Evolutionary conservation across 306 rosid genomes (phyloP).

Genomic region (Senna tora): DNA sequence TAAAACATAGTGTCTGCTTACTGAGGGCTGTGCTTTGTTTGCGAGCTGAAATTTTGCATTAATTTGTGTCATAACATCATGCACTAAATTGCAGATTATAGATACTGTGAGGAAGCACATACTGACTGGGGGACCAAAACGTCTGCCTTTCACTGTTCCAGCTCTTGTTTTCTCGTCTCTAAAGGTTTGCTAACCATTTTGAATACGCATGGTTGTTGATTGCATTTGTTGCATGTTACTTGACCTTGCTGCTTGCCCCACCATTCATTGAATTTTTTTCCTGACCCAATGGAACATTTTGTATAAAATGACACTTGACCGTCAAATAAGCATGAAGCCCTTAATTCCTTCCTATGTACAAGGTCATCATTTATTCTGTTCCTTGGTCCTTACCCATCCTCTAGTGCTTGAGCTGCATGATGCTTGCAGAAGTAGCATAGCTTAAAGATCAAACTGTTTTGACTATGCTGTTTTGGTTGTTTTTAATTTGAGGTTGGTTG

Average conservation of each 20-base stretch:
- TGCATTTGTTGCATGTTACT: conserved; percentile 27
- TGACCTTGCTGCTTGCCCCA: conserved; percentile 31
- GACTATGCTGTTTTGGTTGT: conserved; percentile 9
- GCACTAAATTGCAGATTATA: conserved; percentile 76
- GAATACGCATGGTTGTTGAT: not conserved
- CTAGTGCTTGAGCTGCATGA: not conserved
- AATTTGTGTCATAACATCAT: conserved; percentile 33
- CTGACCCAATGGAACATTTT: not conserved
- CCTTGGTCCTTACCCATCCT: not conserved
- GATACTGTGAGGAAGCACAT: conserved; percentile 83
- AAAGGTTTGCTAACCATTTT: conserved; percentile 64
- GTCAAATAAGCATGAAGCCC: not conserved
- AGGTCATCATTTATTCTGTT: not conserved
- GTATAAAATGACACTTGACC: not conserved
- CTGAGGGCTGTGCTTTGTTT: conserved; percentile 28
- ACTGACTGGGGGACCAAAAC: conserved; percentile 85
- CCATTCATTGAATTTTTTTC: conserved; percentile 7
- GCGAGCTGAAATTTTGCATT: conserved; percentile 26
- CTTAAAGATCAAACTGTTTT: conserved; percentile 10
- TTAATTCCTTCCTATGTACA: not conserved
- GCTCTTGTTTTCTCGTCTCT: conserved; percentile 86
- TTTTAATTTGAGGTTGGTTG: conserved; percentile 27
- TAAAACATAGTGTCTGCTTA: conserved; percentile 13
- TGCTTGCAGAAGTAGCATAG: conserved; percentile 30
- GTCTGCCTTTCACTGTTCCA: conserved; percentile 89